Evolutionary conservation across 768 basidiomycete genomes (phyloP), one percentile per base, ranked within the genome.

Genomic region (Russula earlei): DNA sequence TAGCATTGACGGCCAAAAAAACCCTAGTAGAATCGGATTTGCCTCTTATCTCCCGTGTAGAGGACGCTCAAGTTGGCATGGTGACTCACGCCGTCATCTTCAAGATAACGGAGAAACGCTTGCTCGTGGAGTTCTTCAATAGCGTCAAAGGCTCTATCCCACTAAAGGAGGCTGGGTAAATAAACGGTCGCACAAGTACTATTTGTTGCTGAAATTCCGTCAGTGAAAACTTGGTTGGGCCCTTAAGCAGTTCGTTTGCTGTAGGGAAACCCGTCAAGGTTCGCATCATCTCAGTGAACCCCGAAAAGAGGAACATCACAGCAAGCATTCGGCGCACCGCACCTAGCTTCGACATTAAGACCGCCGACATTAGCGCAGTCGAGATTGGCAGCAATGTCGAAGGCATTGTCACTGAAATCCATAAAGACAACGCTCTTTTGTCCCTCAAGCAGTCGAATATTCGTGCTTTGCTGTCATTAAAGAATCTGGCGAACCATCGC

Each of bases 71-170:
- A 64, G 73, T 79, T 6, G 93, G 93, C 4, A 66, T 79, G 36
- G 72, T 95, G 24, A 79, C 87, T 0, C 82, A 93, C 66, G 94
- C 84, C 2, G 87, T 91, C 3, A 77, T 99, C 45, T 86, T 84
- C 74, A 89, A 84, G 67, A 74, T 89, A n/a, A 73, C 82, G 33
- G 87, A 90, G 15, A 93, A 85, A 66, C 76, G 83, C 58, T 71
- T 94, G 44, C 72, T 91, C 61, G 83, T 97, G 27, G 93, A 96
- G 66, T 89, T 96, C 63, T 99, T 86, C 67, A 94, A 92, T 59
- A 87, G 87, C 52, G 62, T 94, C 54, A 85, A 88, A 64, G 96
- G 89, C 1, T 73, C 85, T 40, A 78, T 99, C 2, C 88, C 92
- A 4, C 69, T 77, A 9, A 81, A 77, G 49, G 96, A 98, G 74